A percentile compares a stretch with the other conserved stretches of the same genome.
Conservation (phyloP, 116 monocot genomes). For the Phalaenopsis hybrid region DNA sequence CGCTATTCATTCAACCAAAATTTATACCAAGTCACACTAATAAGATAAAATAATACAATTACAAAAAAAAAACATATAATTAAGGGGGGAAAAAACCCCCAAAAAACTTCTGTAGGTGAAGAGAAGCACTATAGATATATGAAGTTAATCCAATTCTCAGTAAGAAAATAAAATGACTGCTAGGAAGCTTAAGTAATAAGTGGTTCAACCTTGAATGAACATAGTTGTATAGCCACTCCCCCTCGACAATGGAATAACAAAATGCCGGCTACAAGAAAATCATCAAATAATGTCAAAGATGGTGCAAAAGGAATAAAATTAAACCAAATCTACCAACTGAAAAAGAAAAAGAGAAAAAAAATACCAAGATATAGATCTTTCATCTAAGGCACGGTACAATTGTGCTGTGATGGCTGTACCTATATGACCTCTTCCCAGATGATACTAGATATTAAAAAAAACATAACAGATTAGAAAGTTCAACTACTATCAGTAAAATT, state of each 20-base stretch:
- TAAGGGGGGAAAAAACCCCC: too few species aligned
- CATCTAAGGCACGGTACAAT: constrained; percentile 59
- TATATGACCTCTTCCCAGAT: constrained; percentile 91
- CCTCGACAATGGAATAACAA: constrained; percentile 87
- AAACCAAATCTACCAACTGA: constrained; percentile 3
- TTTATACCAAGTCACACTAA: too few species aligned
- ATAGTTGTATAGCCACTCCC: constrained; percentile 83
- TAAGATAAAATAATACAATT: too few species aligned
- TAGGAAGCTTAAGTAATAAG: not conserved
- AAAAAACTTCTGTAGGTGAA: not conserved
- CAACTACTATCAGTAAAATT: not conserved
- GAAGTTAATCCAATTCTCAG: not conserved
- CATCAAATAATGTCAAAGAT: constrained; percentile 5
- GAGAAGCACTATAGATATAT: not conserved
- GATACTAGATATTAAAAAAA: constrained; percentile 37
- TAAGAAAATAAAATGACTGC: not conserved
- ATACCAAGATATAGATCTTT: constrained; percentile 77
- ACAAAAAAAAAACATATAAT: too few species aligned
- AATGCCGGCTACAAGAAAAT: constrained; percentile 59
- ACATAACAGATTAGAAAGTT: not conserved
- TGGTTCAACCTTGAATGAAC: constrained; percentile 78
- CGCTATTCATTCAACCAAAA: too few species aligned
- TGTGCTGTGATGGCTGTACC: constrained; percentile 80
- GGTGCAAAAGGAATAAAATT: not conserved
- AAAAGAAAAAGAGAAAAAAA: not conserved